These are phyloP conservation scores for Hyaloscypha variabilis DNA, from an alignment of 495 filamentous ascomycete species.

Conservation along the genomic window DNA sequence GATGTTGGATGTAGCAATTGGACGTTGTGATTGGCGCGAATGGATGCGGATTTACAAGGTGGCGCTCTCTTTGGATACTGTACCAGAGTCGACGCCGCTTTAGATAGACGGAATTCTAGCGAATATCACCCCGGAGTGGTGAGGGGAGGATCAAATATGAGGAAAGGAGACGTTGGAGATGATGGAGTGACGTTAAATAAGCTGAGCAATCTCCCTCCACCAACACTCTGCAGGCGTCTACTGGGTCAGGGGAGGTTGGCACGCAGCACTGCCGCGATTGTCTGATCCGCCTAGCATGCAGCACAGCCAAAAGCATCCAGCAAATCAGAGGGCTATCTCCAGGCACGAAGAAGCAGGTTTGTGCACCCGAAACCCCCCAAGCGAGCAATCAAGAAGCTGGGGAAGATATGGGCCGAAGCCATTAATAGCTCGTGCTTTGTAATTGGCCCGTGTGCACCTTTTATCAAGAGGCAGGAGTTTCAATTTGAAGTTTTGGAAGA, in stretches of 20 bases:
- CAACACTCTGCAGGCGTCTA: neutral
- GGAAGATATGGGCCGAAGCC: constrained; percentile 1
- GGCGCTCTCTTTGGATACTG: constrained; percentile 6
- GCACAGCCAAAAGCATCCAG: constrained; percentile 8
- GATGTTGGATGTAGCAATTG: constrained; percentile 14
- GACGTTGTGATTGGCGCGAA: constrained; percentile 24
- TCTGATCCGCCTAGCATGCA: constrained; percentile 13
- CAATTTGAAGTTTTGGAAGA: neutral
- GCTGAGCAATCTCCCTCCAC: constrained; percentile 19
- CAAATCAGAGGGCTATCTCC: constrained; percentile 13
- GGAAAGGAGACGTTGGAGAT: neutral
- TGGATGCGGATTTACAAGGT: constrained; percentile 6
- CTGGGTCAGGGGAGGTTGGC: constrained; percentile 10
- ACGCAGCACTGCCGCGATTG: constrained; percentile 3
- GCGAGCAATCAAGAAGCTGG: constrained; percentile 16
- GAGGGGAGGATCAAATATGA: neutral
- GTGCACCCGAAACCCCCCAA: constrained; percentile 4
- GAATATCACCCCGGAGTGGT: no score
- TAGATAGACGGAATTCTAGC: neutral
- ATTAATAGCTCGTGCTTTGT: constrained; percentile 2
- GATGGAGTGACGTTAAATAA: constrained; percentile 17
- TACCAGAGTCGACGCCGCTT: neutral
- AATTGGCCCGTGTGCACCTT: neutral
- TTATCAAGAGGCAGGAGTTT: neutral
- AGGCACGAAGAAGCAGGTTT: constrained; percentile 6